A percentile compares a stretch with the other conserved stretches of the same genome.
Evolutionary conservation across 1,284 basidiomycete genomes (phyloP).

Genomic region (Malassezia restricta): DNA sequence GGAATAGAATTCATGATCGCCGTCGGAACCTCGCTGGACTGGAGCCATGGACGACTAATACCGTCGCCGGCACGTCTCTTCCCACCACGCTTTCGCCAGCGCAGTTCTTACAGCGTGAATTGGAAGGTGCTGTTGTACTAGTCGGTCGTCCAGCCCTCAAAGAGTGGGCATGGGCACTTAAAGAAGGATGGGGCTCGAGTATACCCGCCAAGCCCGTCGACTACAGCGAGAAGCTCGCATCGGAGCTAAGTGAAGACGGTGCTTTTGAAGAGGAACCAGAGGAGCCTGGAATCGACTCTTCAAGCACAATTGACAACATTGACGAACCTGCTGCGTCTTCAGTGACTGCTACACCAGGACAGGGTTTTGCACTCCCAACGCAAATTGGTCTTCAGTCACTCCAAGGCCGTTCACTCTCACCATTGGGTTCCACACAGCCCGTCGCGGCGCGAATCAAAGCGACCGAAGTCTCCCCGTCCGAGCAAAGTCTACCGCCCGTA

Average conservation of each 20-base stretch:
- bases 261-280: constrained; percentile 59
- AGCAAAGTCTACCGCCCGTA: not conserved
- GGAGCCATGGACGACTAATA: constrained; percentile 30
- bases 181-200: constrained; percentile 61
- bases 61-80: constrained; percentile 48
- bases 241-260: constrained; percentile 59
- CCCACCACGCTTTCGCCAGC: constrained; percentile 55
- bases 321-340: constrained; percentile 22
- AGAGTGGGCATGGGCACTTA: constrained; percentile 79
- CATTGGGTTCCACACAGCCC: not conserved
- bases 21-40: constrained; percentile 49
- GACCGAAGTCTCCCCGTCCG: not conserved
- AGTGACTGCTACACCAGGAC: constrained; percentile 9
- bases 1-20: constrained; percentile 59
- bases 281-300: not conserved
- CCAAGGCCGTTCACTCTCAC: not conserved
- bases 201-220: constrained; percentile 53
- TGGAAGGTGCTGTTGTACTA: constrained; percentile 71
- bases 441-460: not conserved
- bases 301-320: constrained; percentile 6
- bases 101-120: constrained; percentile 55
- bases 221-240: constrained; percentile 58
- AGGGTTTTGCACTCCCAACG: constrained; percentile 10
- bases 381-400: constrained; percentile 14
- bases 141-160: constrained; percentile 86